Evolutionary conservation across 2,329 filamentous ascomycete genomes (phyloP), one percentile per base, ranked within the genome.

Genomic region (Rhynchosporium agropyri): DNA sequence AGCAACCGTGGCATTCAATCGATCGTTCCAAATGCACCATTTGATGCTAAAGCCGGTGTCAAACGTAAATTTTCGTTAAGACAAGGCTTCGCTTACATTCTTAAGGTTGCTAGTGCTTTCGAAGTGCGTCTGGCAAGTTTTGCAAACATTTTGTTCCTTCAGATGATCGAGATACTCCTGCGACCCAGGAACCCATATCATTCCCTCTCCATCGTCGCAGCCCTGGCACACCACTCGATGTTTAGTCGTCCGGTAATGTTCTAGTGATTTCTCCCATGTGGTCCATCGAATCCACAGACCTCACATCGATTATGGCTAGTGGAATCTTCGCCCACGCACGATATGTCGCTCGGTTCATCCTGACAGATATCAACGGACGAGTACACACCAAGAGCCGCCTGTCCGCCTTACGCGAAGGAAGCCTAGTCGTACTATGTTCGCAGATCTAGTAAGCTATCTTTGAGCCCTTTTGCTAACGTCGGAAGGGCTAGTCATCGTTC

Each of bases 281-380:
- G 45, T 51, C 45, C 45, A 59, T 59, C 57, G 45, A 59, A 59
- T 20, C 46, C 45, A 59, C 45, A 59, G 33, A 59, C 57, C 45
- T 59, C 57, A 10, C 57, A 59, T n/a, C 45, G 45, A 59, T 59
- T 50, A 51, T 59, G 45, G 45, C 57, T 50, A 38, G 57, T 45
- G 45, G 57, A 59, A 50, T 59, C 45, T 51, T 59, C 57, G 46
- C 20, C 20, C 61, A 4, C 61, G 55, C 10, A 67, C 59, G 51
- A 67, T 64, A 51, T 67, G 61, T 15, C 61, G 59, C 38, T 67
- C 63, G 29, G 28, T 58, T 58, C 28, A 58, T 49, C 55, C 55
- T 45, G 38, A 57, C 20, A 43, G 28, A 60, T 60, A 29, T 57
- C 38, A 57, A 57, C 54, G 38, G 38, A 57, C 38, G 46, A 57